Base-by-base conservation (phyloP, 2,329 filamentous ascomycete genomes). In the Cyclaneusma minus region DNA sequence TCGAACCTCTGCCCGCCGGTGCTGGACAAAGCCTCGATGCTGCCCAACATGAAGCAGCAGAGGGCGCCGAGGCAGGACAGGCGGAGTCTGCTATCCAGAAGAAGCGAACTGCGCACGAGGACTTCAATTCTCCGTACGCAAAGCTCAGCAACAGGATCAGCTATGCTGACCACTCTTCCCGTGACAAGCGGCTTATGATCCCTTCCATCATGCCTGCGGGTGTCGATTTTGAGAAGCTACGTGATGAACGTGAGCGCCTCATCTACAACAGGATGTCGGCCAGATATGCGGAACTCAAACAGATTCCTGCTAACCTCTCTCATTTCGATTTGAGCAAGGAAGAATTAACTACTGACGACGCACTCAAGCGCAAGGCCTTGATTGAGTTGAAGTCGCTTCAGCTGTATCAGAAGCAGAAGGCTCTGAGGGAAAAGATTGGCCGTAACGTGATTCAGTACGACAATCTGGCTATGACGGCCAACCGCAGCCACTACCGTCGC, bases 391-490 rank as follows among this genome's bases (percentile, higher is more conserved):
- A 94, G 62, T 80, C 81, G 47, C 63, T 95, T 18, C 74, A 73
- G 25, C 56, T 94, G n/a, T 74, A 93, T 27, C 74, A 80, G 1
- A 92, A 91, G 52, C 89, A 98, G 49, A 74, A 80, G 25, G 68
- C 76, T 7, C 60, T 98, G 40, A 77, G 91, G 30, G 81, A 89
- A 40, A 79, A 79, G 48, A 77, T 98, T 36, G 80, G 83, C 29
- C 74, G 80, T 28, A 81, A 91, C 47, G 92, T 98, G 77, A 75
- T 93, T 48, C 77, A 91, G 44, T 91, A 87, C 32, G 85, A 95
- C 46, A 95, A 93, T 42, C 68, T 95, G 15, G 87, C 85, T 22
- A 94, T 94, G 81, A 94, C 87, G 2, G 87, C 85, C 1, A 98
- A 98, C 48, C 75, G 89, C 26, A 76, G 80, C 28, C 69, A 76